Percentiles rank a stretch among this genome's conserved stretches.
These are phyloP conservation scores for Mycena polygramma DNA, from an alignment of 768 basidiomycete species.

Conservation along the genomic window DNA sequence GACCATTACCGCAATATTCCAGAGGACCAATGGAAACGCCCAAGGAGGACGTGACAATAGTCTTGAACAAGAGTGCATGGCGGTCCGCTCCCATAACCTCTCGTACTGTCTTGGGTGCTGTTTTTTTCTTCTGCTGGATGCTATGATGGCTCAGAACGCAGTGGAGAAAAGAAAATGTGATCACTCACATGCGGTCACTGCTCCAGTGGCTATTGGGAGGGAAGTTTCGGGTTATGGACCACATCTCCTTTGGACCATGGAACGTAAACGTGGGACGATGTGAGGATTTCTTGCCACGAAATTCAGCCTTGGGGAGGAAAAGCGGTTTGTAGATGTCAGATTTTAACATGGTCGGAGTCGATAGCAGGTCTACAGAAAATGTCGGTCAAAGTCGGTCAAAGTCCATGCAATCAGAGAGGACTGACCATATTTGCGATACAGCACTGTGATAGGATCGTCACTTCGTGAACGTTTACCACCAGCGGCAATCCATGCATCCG, in stretches of 20 bases:
- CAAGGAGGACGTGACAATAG: not conserved
- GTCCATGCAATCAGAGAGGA: not conserved
- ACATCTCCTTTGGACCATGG: not conserved
- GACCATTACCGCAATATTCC: not conserved
- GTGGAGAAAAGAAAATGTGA: too few species aligned
- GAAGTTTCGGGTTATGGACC: not conserved
- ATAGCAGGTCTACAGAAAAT: not conserved
- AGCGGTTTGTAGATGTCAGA: not conserved
- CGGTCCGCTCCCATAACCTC: not conserved
- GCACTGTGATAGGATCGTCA: not conserved
- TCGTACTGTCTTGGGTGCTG: not conserved
- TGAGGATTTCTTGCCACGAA: not conserved
- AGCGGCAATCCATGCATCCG: not conserved
- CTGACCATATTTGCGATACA: not conserved
- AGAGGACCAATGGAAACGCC: not conserved
- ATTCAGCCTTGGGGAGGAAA: not conserved
- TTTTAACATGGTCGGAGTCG: not conserved
- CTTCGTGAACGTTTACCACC: not conserved
- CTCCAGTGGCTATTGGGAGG: slow-evolving; percentile 1
- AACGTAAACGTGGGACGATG: not conserved
- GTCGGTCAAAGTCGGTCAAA: not conserved
- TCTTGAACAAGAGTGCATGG: not conserved
- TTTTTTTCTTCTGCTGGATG: too few species aligned
- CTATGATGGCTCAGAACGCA: too few species aligned
- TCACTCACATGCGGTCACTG: too few species aligned